Evolutionary conservation across 148 eudicot genomes (phyloP), one percentile per base, ranked within the genome.

Genomic region (Persicaria maculosa): DNA sequence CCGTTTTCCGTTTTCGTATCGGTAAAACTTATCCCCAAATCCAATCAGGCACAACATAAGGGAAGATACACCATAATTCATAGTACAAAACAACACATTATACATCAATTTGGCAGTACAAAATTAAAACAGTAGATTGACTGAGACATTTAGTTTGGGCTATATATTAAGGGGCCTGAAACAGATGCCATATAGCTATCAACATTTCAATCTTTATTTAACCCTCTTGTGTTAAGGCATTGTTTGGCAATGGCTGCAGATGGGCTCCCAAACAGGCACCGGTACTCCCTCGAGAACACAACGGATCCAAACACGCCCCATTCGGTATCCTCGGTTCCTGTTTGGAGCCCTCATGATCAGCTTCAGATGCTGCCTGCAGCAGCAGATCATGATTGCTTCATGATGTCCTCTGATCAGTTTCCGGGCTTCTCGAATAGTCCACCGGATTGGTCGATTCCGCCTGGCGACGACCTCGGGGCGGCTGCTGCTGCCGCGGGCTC

Each of bases 11-110:
- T 31, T 31, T 31, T 31, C 40, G 40, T 1, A 31, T 31, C 40
- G 19, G 7, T 57, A 6, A 19, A 62, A 62, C 68, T 62, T 25
- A 62, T 44, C 68, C 16, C 14, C 25, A 61, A 62, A 62, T 62
- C 68, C 68, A 62, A 62, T 62, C 68, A 62, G 31, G 31, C 68
- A 62, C 68, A 62, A 62, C 31, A 43, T 44, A 62, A 62, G 44
- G 11, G 22, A 36, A 59, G 9, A 19, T 12, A 48, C 65, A 59
- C 22, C 14, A 20, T 59, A 59, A 22, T 22, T 22, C 36, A 59
- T 22, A n/a, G n/a, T n/a, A 59, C 9, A 6, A 9, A 59, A 12
- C 9, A 16, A n/a, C 58, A 15, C n/a, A n/a, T 48, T 1, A 48
- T 9, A 7, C 12, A 31, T 12, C 52, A 9, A 48, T 12, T 48